Evolutionary conservation across 768 basidiomycete genomes (phyloP).

Genomic region (Tricholoma saponaceum): DNA sequence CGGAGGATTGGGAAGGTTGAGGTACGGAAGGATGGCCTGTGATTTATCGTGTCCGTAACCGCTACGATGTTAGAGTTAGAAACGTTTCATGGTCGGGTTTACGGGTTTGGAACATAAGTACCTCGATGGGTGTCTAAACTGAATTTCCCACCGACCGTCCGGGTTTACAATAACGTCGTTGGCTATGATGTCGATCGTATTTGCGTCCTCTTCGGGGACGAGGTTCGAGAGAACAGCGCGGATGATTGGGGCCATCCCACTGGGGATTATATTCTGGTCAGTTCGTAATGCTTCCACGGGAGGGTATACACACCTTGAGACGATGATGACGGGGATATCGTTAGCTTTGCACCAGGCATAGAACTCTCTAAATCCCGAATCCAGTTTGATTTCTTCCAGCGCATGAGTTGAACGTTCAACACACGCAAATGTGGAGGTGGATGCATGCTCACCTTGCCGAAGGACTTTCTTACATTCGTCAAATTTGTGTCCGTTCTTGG

Average conservation of each 20-base stretch:
- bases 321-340: slow-evolving; percentile 87
- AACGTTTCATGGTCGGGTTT: background rate
- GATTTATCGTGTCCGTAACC: slow-evolving; percentile 96
- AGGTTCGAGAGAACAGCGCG: slow-evolving; percentile 85
- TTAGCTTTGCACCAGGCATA: slow-evolving; percentile 79
- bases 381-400: slow-evolving; percentile 71
- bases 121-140: slow-evolving; percentile 88
- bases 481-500: slow-evolving; percentile 69
- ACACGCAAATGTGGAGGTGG: background rate
- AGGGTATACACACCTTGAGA: slow-evolving; percentile 63
- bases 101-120: slow-evolving; percentile 23
- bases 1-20: slow-evolving; percentile 64
- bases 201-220: slow-evolving; percentile 66
- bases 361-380: slow-evolving; percentile 87
- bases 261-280: slow-evolving; percentile 23
- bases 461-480: slow-evolving; percentile 82
- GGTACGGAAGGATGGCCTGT: slow-evolving; percentile 88
- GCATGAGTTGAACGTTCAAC: slow-evolving; percentile 2
- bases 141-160: slow-evolving; percentile 75
- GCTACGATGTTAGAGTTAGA: slow-evolving; percentile 35
- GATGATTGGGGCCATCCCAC: slow-evolving; percentile 93
- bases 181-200: slow-evolving; percentile 86
- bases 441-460: slow-evolving; percentile 53
- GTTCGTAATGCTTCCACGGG: background rate
- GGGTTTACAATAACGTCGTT: slow-evolving; percentile 74